A percentile compares a stretch with the other conserved stretches of the same genome.
Evolutionary conservation across 1,284 basidiomycete species (phyloP).

Genomic region (Sphaerobolus stellatus): DNA sequence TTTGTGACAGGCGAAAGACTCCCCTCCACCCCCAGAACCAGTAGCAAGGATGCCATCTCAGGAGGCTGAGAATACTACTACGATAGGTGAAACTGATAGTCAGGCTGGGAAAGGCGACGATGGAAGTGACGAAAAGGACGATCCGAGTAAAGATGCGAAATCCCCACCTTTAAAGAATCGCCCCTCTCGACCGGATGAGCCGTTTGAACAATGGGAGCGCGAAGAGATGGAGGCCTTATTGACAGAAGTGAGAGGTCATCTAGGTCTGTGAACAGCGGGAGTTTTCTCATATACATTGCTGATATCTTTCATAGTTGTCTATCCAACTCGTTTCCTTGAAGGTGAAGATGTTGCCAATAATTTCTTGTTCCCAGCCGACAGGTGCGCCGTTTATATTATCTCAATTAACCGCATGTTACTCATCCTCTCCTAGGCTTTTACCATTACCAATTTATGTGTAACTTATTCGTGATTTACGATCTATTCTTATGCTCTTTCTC

Average conservation of each 20-base stretch:
- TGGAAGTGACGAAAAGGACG: slow-evolving; percentile 12
- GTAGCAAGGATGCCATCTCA: slow-evolving; percentile 60
- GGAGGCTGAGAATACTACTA: too few species aligned
- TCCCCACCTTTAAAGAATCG: too few species aligned
- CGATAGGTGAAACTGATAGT: neutral
- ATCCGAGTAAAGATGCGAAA: too few species aligned
- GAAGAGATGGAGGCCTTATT: slow-evolving; percentile 87
- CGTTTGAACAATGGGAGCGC: slow-evolving; percentile 79
- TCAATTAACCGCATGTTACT: slow-evolving; percentile 8
- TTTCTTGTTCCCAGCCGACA: slow-evolving; percentile 89
- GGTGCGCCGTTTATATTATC: slow-evolving; percentile 39
- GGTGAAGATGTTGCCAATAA: slow-evolving; percentile 84
- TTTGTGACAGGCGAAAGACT: slow-evolving; percentile 40
- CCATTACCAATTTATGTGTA: slow-evolving; percentile 58
- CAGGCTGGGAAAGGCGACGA: neutral
- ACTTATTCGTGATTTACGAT: too few species aligned
- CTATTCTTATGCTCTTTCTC: too few species aligned
- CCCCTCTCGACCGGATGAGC: slow-evolving; percentile 54
- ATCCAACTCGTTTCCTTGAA: slow-evolving; percentile 82
- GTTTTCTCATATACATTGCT: neutral
- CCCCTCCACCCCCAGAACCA: slow-evolving; percentile 41
- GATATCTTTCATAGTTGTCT: slow-evolving; percentile 54
- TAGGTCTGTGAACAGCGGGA: slow-evolving; percentile 54
- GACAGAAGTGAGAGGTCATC: slow-evolving; percentile 74
- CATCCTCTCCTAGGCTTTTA: slow-evolving; percentile 36